Conservation (phyloP, 495 filamentous ascomycete genomes). For the Bathelium albidoporum region DNA sequence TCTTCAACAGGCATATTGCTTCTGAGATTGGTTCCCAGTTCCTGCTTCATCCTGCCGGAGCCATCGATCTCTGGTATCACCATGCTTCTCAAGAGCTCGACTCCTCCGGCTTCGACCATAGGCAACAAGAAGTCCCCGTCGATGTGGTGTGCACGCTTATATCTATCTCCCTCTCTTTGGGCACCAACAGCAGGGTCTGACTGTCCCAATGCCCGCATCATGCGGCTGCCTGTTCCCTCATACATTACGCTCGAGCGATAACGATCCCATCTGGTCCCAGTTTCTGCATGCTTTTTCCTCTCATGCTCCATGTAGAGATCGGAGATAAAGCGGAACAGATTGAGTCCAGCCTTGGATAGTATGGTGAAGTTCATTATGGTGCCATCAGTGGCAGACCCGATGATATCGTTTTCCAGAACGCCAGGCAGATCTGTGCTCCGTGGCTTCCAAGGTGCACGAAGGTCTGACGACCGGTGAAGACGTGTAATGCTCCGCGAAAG, state of each 20-base stretch:
- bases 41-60: not conserved
- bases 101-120: slow-evolving; percentile 12
- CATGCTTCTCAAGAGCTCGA: slow-evolving; percentile 2
- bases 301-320: slow-evolving; percentile 13
- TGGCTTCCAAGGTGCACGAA: slow-evolving; percentile 26
- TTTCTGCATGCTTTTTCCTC: not conserved
- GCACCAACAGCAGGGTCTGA: slow-evolving; percentile 9
- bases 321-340: slow-evolving; percentile 16
- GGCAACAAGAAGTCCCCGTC: slow-evolving; percentile 18
- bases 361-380: slow-evolving; percentile 15
- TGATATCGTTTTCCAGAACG: slow-evolving; percentile 24
- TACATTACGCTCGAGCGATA: slow-evolving; percentile 2
- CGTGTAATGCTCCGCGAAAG: slow-evolving; percentile 27
- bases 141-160: slow-evolving; percentile 10
- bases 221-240: not conserved
- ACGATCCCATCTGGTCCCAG: not conserved
- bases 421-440: slow-evolving; percentile 8
- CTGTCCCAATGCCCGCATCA: too few species aligned
- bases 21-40: not conserved
- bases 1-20: not conserved
- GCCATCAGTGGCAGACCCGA: slow-evolving; percentile 29
- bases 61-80: slow-evolving; percentile 10
- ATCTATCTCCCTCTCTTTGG: slow-evolving; percentile 1
- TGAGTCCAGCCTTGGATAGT: slow-evolving; percentile 11
- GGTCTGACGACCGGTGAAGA: slow-evolving; percentile 17